Evolutionary conservation across 805 yeast species (phyloP), one percentile per base, ranked within the genome.

Genomic region (Schizosaccharomyces japonicus): DNA sequence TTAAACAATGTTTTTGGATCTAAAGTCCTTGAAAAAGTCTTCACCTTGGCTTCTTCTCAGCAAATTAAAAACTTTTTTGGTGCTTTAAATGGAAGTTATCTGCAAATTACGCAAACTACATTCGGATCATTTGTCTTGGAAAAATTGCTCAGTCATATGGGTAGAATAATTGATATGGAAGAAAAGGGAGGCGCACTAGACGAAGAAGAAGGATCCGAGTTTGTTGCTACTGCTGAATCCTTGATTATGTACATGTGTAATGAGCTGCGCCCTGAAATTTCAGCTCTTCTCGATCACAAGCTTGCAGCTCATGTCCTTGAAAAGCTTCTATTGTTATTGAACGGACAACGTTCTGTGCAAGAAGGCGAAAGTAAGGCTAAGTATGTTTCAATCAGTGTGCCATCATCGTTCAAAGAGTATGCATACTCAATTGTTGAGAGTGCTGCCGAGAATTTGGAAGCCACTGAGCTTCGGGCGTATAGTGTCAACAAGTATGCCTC

Each of bases 1-100:
- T 94, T 80, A 3, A 85, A 94, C 3, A 84, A 85, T 58, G 95
- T 84, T 59, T 83, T 87, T 50, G 82, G 95, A 60, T 85, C 95
- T 25, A 87, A 87, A 59, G 68, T 87, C 50, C 70, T 87, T 67
- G 96, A 87, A 61, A 68, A 96, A 57, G 63, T 87, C 51, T 71
- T 85, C 19, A 62, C 80, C 34, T 63, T 66, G 19, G 78, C 84
- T 15, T 67, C 69, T 26, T 77, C 75, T 52, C 63, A 61, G 10
- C 93, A 84, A 59, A 61, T 82, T 50, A 49, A 76, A 55, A 64
- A 66, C 29, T 58, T 87, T 1, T 80, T 78, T 60, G 69, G 68
- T 50, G 72, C 76, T 1, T 79, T 83, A 56, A 67, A 67, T 42
- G 82, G 80, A 13, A 79, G 79, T 53, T 80, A 80, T 54, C 72